Evolutionary conservation across 805 yeast species (phyloP), one percentile per base, ranked within the genome.

Genomic region (Suhomyces kilbournensis): DNA sequence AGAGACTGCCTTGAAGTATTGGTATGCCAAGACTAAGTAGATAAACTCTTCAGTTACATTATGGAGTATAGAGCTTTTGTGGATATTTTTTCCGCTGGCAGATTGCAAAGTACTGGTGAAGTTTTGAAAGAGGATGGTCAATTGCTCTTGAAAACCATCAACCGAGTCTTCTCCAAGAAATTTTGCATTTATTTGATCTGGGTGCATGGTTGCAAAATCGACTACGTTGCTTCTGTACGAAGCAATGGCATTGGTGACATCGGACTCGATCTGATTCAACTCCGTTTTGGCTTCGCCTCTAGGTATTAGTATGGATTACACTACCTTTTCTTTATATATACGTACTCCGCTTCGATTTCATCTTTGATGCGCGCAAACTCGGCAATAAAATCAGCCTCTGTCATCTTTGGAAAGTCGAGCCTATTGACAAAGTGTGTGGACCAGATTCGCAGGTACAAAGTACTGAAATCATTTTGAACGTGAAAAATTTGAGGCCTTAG

Each of bases 11-110:
- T 7, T 42, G 19, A 42, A 42, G 49, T 65, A 65, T 2, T 62
- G 52, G 44, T 58, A 45, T 4, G 53, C n/a, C 35, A 65, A 32
- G 23, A 63, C 39, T 4, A 63, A 40, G 50, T 52, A 59, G 28
- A 61, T 49, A 12, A 42, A 42, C 28, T 42, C 30, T 42, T 42
- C 45, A 22, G 45, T 42, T 2, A 42, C 9, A 14, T 22, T 20
- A 15, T 42, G 45, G 28, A 8, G 15, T 8, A 42, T 22, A 6
- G 45, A 38, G 22, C 42, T 38, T 12, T 38, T 38, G 23, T 38
- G 42, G 42, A 38, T 19, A 2, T 9, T 8, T 19, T 38, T 38
- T 19, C 42, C 42, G 2, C 42, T 23, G 4, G 23, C 20, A 9
- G 42, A 17, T n/a, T 38, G 23, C 42, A 38, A 38, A 14, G 12